Base-by-base conservation (phyloP, 2,329 filamentous ascomycete species). In the Huntiella omanensis region DNA sequence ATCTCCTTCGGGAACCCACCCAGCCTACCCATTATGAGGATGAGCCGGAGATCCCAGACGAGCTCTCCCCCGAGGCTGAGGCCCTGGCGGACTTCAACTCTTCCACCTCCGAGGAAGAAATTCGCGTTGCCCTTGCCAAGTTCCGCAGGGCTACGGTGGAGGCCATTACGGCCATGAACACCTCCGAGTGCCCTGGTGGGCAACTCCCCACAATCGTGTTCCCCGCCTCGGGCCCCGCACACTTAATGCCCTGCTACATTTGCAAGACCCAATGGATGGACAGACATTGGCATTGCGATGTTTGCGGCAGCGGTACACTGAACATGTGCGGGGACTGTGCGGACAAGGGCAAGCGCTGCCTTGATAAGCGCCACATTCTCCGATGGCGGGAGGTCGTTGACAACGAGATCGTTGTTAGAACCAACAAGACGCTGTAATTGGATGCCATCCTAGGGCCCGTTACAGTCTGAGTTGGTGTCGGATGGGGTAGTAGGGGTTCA, bases 161-260 rank as follows among this genome's bases (percentile, higher is more conserved):
- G 22, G 22, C 7, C 22, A 28, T 28, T 10, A 7, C 22, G 22
- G 22, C 22, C 7, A 28, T 7, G 22, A 28, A 28, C 6, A 28
- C 3, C 1, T 7, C 8, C 1, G 6, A 2, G 1, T 28, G 2
- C 22, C 7, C 22, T 10, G 8, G 0, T 8, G 22, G 22, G 17
- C 33, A 28, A 12, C 51, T 46, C 28, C 46, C 50, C 34, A 43
- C 46, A 15, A 22, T 45, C 46, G 53, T 42, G 41, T 48, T 50
- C 41, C 55, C 50, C 50, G 56, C 52, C 51, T 55, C 57, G 4
- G 47, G 43, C 16, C 37, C 47, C 65, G 71, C 40, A 16, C 94
- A 87, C 62, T 81, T 83, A 10, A 86, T 98, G 39, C 93, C 83
- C 68, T 98, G 91, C 73, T 96, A 98, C 65, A 73, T 75, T 59